phyloP scores from a whole-genome alignment of 2,329 filamentous ascomycete genomes.

The Aureobasidium sp. region DNA sequence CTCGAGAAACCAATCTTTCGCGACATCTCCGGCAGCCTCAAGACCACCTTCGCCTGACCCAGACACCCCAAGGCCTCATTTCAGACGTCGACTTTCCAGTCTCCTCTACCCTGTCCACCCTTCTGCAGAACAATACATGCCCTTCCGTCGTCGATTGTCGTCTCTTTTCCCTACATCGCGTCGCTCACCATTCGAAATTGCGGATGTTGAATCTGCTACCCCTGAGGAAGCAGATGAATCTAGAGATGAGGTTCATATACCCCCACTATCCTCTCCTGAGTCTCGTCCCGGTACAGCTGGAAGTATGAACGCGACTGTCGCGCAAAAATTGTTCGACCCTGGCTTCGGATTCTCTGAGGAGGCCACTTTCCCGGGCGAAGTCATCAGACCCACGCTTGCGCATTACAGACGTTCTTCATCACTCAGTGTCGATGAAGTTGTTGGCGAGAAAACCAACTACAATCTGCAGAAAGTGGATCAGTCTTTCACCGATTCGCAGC shows the following conservation, averaged over 20 bases:
- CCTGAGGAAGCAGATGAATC: neutral
- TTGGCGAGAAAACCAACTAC: conserved; percentile 56
- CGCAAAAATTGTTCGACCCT: neutral
- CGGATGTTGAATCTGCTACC: neutral
- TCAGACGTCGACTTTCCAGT: neutral
- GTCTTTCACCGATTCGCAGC: conserved; percentile 58
- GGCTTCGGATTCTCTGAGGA: neutral
- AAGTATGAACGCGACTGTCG: neutral
- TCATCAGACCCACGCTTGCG: neutral
- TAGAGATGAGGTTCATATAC: neutral
- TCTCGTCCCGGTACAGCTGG: neutral
- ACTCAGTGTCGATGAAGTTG: conserved; percentile 50
- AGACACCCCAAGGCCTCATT: conserved; percentile 20
- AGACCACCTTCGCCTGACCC: conserved; percentile 23
- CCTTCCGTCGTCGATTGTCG: neutral
- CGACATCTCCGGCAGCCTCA: conserved; percentile 28
- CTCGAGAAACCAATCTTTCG: conserved; percentile 36
- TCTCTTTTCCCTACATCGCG: neutral
- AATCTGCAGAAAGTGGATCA: conserved; percentile 60
- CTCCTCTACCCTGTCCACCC: neutral
- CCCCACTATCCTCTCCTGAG: neutral
- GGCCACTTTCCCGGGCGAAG: neutral
- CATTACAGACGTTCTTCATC: conserved; percentile 4
- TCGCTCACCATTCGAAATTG: neutral
- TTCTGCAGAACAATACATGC: neutral